These are phyloP conservation scores for Botrytis porri DNA, from an alignment of 2,329 filamentous ascomycete genomes.

Conservation along the genomic window DNA sequence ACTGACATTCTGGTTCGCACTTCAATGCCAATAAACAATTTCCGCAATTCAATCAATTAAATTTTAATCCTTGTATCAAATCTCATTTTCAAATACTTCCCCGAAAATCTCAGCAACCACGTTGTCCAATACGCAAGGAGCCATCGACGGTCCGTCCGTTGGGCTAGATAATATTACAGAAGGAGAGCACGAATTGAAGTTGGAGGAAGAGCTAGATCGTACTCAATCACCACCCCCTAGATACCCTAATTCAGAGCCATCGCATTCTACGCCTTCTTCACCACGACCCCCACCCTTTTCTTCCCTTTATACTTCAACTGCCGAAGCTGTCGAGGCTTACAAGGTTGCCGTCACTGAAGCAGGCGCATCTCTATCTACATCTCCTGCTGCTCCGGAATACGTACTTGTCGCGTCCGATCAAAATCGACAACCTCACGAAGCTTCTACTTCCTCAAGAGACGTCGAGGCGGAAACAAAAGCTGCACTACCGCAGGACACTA, in stretches of 20 bases:
- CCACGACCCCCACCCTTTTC: constrained; percentile 57
- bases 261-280: constrained; percentile 45
- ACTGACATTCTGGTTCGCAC: background rate
- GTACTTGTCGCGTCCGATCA: constrained; percentile 44
- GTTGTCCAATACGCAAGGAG: constrained; percentile 48
- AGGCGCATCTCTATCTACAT: constrained; percentile 43
- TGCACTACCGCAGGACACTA: constrained; percentile 77
- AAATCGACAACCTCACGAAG: constrained; percentile 22
- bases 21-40: constrained; percentile 17
- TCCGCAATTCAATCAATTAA: constrained; percentile 16
- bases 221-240: constrained; percentile 55
- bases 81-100: constrained; percentile 16
- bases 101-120: constrained; percentile 40
- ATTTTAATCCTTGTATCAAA: constrained; percentile 20
- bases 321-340: constrained; percentile 40
- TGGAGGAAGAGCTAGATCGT: constrained; percentile 39
- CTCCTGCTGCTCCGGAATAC: constrained; percentile 60
- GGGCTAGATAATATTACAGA: constrained; percentile 36
- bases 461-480: constrained; percentile 74
- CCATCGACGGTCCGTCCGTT: constrained; percentile 46
- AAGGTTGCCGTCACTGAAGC: constrained; percentile 41
- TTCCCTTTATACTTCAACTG: constrained; percentile 52
- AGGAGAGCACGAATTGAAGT: constrained; percentile 35
- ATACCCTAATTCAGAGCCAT: constrained; percentile 54
- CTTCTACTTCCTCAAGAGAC: constrained; percentile 42